Conservation (phyloP, 768 basidiomycete species). For the Calvatia gigantea region DNA sequence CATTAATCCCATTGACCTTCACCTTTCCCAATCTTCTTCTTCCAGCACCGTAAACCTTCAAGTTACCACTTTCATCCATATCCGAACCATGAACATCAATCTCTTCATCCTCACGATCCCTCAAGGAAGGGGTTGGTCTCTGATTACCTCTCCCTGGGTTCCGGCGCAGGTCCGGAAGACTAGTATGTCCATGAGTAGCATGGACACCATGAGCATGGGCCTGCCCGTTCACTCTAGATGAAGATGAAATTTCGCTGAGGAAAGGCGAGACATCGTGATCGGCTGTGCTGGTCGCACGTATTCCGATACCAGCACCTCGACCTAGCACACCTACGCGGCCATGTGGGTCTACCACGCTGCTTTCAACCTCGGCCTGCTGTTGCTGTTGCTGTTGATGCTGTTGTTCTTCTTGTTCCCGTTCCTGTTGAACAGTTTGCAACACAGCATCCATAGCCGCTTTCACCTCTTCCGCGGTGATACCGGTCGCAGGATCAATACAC, state of each 20-base stretch:
- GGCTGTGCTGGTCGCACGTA: constrained; percentile 1
- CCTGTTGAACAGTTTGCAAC: constrained; percentile 3
- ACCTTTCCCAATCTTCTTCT: background rate
- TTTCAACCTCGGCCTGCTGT: constrained; percentile 1
- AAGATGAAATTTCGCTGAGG: constrained; percentile 10
- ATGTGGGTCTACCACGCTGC: background rate
- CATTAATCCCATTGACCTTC: constrained; percentile 8
- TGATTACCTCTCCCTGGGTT: background rate
- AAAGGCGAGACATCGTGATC: constrained; percentile 10
- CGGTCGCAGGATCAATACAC: constrained; percentile 11
- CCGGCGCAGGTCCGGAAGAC: constrained; percentile 1
- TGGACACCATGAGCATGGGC: background rate
- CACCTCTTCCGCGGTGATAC: constrained; percentile 13
- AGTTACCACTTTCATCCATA: constrained; percentile 3
- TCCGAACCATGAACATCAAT: background rate
- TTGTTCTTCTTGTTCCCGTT: background rate
- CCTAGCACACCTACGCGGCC: background rate
- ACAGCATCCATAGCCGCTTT: constrained; percentile 14
- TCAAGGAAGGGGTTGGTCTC: background rate
- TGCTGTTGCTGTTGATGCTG: background rate
- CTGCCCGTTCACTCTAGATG: background rate
- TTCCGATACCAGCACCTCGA: background rate
- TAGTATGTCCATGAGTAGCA: background rate
- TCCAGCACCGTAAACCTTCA: background rate
- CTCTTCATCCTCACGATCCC: constrained; percentile 1